Evolutionary conservation across 805 yeast genomes (phyloP).

Genomic region (Candida mattraensis): DNA sequence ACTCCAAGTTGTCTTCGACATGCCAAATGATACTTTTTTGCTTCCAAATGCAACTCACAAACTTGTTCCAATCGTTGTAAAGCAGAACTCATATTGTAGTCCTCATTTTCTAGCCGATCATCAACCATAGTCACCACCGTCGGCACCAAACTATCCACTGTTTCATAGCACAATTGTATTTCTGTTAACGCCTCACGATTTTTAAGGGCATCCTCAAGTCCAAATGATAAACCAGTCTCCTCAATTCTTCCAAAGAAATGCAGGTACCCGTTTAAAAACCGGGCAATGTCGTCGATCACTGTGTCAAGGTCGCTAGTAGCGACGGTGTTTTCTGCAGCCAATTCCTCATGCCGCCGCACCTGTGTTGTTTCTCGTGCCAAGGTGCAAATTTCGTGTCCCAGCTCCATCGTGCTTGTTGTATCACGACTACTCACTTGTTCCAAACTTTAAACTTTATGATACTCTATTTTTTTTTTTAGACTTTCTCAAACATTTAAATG

Average conservation of each 20-base stretch:
- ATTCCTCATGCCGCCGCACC: too few species aligned
- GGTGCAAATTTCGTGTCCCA: too few species aligned
- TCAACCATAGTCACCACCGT: slow-evolving; percentile 7
- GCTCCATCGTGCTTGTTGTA: too few species aligned
- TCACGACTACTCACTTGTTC: too few species aligned
- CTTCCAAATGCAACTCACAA: slow-evolving; percentile 30
- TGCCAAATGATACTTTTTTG: slow-evolving; percentile 29
- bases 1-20: slow-evolving; percentile 39
- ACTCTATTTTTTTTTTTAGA: too few species aligned
- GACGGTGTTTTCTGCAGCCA: too few species aligned
- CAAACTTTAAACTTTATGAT: too few species aligned
- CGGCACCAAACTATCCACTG: slow-evolving; percentile 1
- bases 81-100: neutral
- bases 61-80: slow-evolving; percentile 24
- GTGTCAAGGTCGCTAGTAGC: too few species aligned
- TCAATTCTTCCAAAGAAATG: neutral
- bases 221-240: neutral
- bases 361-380: too few species aligned
- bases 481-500: too few species aligned
- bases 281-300: too few species aligned
- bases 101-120: slow-evolving; percentile 29
- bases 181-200: neutral
- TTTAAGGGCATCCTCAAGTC: neutral
- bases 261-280: too few species aligned
- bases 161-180: slow-evolving; percentile 2